Evolutionary conservation across 2,329 filamentous ascomycete species (phyloP).

Genomic region (Ophiostoma perfectum): DNA sequence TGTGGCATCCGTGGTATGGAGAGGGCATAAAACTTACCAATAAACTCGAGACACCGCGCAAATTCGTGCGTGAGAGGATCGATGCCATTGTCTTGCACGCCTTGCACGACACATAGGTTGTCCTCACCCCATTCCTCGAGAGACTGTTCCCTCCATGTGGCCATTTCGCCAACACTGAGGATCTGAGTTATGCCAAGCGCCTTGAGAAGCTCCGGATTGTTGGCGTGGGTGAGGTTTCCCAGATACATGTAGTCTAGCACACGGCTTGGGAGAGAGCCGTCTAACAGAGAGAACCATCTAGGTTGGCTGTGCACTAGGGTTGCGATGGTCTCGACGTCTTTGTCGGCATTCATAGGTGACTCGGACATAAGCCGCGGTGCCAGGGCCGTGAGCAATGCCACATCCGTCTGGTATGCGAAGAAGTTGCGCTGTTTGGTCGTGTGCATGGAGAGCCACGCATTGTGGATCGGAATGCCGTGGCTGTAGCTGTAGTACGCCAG

Average conservation of each 20-base stretch:
- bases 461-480: constrained; percentile 70
- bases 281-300: constrained; percentile 73
- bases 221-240: constrained; percentile 87
- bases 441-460: constrained; percentile 85
- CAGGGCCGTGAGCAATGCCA: constrained; percentile 71
- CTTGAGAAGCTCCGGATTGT: constrained; percentile 77
- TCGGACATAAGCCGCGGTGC: constrained; percentile 68
- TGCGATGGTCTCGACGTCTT: constrained; percentile 49
- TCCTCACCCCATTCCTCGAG: constrained; percentile 67
- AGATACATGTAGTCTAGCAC: constrained; percentile 93
- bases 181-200: constrained; percentile 81
- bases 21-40: too few relatives aligned
- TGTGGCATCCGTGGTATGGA: too few relatives aligned
- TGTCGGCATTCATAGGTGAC: constrained; percentile 53
- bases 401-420: constrained; percentile 91
- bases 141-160: constrained; percentile 71
- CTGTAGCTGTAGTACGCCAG: constrained; percentile 93
- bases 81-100: constrained; percentile 94
- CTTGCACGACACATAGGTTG: constrained; percentile 74
- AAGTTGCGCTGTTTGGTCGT: constrained; percentile 79
- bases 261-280: constrained; percentile 85
- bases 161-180: constrained; percentile 83
- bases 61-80: constrained; percentile 87
- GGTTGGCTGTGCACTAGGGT: constrained; percentile 57
- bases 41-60: constrained; percentile 79